Conservation (phyloP, 1,139 yeast genomes). For the Debaryomyces nepalensis region DNA sequence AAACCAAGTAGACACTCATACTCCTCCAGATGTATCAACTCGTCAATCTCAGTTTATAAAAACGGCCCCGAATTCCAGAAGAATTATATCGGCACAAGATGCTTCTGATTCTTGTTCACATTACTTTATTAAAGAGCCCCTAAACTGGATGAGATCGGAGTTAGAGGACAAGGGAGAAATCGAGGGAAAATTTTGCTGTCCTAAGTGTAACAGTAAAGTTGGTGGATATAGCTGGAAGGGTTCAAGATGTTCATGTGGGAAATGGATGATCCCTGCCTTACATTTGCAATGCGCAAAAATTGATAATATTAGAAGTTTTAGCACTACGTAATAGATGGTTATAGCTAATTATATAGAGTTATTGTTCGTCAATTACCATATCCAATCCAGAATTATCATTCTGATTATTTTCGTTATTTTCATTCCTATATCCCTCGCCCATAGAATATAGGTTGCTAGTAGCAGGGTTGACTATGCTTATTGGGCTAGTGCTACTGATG, state of each 20-base stretch:
- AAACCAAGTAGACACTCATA: constrained; percentile 59
- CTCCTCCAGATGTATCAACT: constrained; percentile 61
- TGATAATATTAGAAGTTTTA: constrained; percentile 55
- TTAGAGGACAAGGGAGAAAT: constrained; percentile 65
- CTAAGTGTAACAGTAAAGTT: constrained; percentile 78
- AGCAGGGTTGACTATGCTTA: constrained; percentile 8
- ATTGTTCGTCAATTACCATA: constrained; percentile 49
- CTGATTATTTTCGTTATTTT: constrained; percentile 19
- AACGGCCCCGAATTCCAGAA: constrained; percentile 61
- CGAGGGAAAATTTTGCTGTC: constrained; percentile 87
- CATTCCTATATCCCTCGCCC: constrained; percentile 18
- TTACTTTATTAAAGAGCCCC: constrained; percentile 76
- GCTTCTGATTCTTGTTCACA: constrained; percentile 78
- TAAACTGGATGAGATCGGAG: constrained; percentile 88
- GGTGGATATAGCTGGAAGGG: constrained; percentile 98
- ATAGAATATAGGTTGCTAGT: constrained; percentile 9
- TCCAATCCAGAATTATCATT: constrained; percentile 47
- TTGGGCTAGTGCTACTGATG: constrained; percentile 19
- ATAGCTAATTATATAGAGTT: constrained; percentile 11
- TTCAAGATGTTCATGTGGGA: constrained; percentile 90
- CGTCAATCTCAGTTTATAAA: constrained; percentile 66
- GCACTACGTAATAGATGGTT: no score
- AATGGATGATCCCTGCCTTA: constrained; percentile 94
- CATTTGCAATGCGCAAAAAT: constrained; percentile 81
- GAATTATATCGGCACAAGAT: constrained; percentile 58